These are phyloP conservation scores for Raffaelea albimanens DNA, from an alignment of 2,329 filamentous ascomycete genomes.

Conservation along the genomic window DNA sequence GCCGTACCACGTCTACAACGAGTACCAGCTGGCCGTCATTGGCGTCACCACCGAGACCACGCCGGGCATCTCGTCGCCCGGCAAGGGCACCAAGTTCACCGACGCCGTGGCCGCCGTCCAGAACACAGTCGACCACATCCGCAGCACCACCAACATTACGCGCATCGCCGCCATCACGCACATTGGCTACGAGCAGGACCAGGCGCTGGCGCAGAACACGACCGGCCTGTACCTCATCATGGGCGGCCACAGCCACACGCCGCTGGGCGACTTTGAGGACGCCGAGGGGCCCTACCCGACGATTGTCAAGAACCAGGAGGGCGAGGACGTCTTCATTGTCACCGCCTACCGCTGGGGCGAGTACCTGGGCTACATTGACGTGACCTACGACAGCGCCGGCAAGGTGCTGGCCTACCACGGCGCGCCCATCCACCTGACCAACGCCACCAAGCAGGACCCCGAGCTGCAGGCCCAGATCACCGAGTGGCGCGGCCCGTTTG, in stretches of 20 bases:
- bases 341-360: slow-evolving; percentile 61
- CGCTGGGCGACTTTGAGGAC: slow-evolving; percentile 48
- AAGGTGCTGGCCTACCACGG: slow-evolving; percentile 54
- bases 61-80: slow-evolving; percentile 48
- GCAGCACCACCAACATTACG: slow-evolving; percentile 50
- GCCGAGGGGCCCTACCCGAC: slow-evolving; percentile 55
- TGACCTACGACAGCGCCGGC: slow-evolving; percentile 51
- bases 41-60: slow-evolving; percentile 55
- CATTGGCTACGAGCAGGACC: slow-evolving; percentile 56
- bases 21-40: slow-evolving; percentile 53
- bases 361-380: slow-evolving; percentile 58
- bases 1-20: slow-evolving; percentile 54
- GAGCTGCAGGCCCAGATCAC: slow-evolving; percentile 48
- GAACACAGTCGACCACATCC: slow-evolving; percentile 51
- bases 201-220: slow-evolving; percentile 48
- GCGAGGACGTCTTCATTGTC: slow-evolving; percentile 59
- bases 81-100: slow-evolving; percentile 46
- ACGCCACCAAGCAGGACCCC: slow-evolving; percentile 45
- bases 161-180: slow-evolving; percentile 59
- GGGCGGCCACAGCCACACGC: slow-evolving; percentile 52
- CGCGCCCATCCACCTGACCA: slow-evolving; percentile 54
- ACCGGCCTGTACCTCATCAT: slow-evolving; percentile 60
- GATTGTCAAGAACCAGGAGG: slow-evolving; percentile 48
- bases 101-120: slow-evolving; percentile 50
- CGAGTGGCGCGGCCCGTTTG: slow-evolving; percentile 51